Evolutionary conservation across 345 rosid species (phyloP), one percentile per base, ranked within the genome.

Genomic region (Psidium friedrichsthalianum): DNA sequence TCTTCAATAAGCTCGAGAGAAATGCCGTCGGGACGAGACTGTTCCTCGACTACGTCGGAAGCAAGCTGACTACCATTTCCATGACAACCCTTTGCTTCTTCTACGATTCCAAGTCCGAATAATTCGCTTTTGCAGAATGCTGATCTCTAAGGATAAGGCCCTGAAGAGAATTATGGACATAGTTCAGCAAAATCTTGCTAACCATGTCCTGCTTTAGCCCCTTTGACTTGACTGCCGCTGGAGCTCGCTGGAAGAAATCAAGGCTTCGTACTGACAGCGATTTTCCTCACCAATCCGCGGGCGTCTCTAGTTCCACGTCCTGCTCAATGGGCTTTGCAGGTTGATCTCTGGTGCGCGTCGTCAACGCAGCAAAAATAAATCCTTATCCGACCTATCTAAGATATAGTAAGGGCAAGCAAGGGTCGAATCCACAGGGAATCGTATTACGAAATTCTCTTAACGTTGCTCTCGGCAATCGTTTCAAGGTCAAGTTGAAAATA

Each of bases 281-380:
- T 88, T 93, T 94, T 21, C 98, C 98, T 98, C 98, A 97, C 98
- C 98, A 97, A 74, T 95, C 94, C 13, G 91, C 86, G 2, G 96
- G 95, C 82, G 95, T 93, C 86, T 96, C 98, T 0, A 94, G 95
- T 84, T 91, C 98, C 29, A 88, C 88, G 25, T 90, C 91, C 59
- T 90, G 90, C 59, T 53, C 56, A 16, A 53, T 69, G 53, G 89
- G 18, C 87, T 93, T 94, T 24, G 90, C 88, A n/a, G n/a, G n/a
- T n/a, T n/a, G n/a, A n/a, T n/a, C n/a, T n/a, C n/a, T n/a, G n/a
- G n/a, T n/a, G n/a, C n/a, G n/a, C n/a, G n/a, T n/a, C n/a, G n/a
- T n/a, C n/a, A n/a, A n/a, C n/a, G n/a, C n/a, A n/a, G n/a, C n/a
- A n/a, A n/a, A n/a, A n/a, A n/a, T n/a, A n/a, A n/a, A n/a, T n/a